Conservation (phyloP, 2,329 filamentous ascomycete species). For the Cercospora sp. region DNA sequence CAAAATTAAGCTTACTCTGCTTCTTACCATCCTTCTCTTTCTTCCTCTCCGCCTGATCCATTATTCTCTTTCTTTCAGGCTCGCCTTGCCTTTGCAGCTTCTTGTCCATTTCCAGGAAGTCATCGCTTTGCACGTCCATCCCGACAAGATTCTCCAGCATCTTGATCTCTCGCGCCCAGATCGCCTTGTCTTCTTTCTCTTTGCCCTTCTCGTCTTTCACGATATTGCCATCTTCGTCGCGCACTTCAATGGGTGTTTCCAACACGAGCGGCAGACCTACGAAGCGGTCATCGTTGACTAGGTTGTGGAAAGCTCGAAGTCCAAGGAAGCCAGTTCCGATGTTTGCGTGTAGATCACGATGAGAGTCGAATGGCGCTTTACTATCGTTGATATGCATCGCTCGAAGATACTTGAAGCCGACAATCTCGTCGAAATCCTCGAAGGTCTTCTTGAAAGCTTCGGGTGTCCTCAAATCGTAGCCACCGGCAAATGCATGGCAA, state of each 20-base stretch:
- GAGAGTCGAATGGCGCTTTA: conserved; percentile 80
- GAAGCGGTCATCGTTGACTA: conserved; percentile 80
- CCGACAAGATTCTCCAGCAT: conserved; percentile 84
- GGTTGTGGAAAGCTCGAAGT: conserved; percentile 81
- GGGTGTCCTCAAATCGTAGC: conserved; percentile 81
- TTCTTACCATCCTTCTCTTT: conserved; percentile 58
- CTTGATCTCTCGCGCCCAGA: conserved; percentile 96
- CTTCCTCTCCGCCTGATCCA: conserved; percentile 78
- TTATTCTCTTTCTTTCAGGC: conserved; percentile 70
- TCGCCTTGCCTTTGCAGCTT: conserved; percentile 67
- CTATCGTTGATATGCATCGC: conserved; percentile 94
- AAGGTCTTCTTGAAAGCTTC: conserved; percentile 73
- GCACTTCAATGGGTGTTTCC: conserved; percentile 87
- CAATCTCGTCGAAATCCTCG: conserved; percentile 70
- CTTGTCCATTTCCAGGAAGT: conserved; percentile 67
- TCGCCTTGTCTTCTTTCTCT: conserved; percentile 70
- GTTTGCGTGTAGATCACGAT: conserved; percentile 89
- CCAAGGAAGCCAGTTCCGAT: conserved; percentile 95
- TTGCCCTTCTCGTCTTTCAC: conserved; percentile 45
- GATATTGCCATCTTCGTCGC: conserved; percentile 62
- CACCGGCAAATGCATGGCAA: conserved; percentile 92
- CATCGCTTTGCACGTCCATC: conserved; percentile 72
- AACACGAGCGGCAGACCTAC: conserved; percentile 84
- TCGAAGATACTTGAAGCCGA: conserved; percentile 76
- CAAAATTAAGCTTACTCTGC: conserved; percentile 38